Evolutionary conservation across 2,329 filamentous ascomycete species (phyloP), one percentile per base, ranked within the genome.

Genomic region (Fusarium sp.): DNA sequence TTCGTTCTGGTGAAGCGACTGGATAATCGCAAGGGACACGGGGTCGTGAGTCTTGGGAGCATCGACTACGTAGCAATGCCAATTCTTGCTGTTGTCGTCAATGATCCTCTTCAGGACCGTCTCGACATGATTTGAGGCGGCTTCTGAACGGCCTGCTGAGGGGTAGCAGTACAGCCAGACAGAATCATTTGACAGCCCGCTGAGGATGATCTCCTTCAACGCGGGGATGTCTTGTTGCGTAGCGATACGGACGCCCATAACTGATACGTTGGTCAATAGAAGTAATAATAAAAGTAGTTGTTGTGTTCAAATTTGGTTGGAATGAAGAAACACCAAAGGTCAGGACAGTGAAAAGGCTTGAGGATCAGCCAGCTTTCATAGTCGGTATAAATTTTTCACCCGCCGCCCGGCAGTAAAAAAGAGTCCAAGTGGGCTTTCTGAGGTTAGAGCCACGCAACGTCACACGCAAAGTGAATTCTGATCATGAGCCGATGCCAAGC

Each of bases 401-500:
- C 35, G 42, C 41, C 61, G 18, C 62, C n/a, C 44, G 48, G 48
- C 31, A 52, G 48, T 41, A 63, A 47, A 64, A 62, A 63, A 62
- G 49, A 47, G 45, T 24, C 28, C 58, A 56, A 70, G 45, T 70
- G 67, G 67, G 67, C 59, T 70, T 51, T 51, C 35, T 44, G 15
- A 57, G 45, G 59, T 45, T 44, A 36, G 24, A 87, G 62, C 67
- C 35, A 67, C 38, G 55, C 42, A 59, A 70, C 59, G 66, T 70
- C 66, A 70, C 66, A 70, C 66, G 58, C 33, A 42, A 70, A 70
- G 59, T 36, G 63, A 31, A 64, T 36, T 54, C 36, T 70, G 66
- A 70, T 70, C 60, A 70, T 70, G 68, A 66, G 68, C 68, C 68
- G 68, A 70, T 57, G 68, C 68, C 68, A 66, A 70, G 68, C 51